Conservation (phyloP, 192 early-diverging fungal genomes). For the Umbelopsis isabellina region DNA sequence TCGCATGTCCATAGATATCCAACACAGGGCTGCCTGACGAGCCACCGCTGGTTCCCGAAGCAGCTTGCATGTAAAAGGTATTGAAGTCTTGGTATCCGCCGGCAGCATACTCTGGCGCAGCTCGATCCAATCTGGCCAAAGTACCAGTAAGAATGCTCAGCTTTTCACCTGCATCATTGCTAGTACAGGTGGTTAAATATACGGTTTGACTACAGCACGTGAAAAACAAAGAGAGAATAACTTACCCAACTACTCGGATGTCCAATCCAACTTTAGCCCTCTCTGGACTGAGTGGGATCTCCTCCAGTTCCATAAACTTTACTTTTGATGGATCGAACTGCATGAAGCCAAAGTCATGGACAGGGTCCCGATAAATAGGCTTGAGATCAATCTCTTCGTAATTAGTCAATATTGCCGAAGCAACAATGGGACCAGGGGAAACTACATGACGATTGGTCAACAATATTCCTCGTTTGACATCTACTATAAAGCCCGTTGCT, state of each 20-base stretch:
- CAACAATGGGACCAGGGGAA: constrained; percentile 69
- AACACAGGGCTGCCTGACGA: constrained; percentile 80
- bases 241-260: constrained; percentile 71
- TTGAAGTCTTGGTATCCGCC: constrained; percentile 78
- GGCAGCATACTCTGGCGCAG: constrained; percentile 66
- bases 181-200: neutral
- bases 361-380: constrained; percentile 78
- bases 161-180: constrained; percentile 79
- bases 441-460: constrained; percentile 82
- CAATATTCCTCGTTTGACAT: constrained; percentile 71
- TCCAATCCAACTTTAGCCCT: constrained; percentile 72
- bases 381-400: constrained; percentile 74
- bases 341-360: constrained; percentile 85
- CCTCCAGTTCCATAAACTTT: constrained; percentile 62
- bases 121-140: constrained; percentile 72
- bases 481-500: constrained; percentile 81
- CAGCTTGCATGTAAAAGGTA: constrained; percentile 81
- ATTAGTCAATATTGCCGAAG: constrained; percentile 71
- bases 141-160: constrained; percentile 74
- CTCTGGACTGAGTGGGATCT: constrained; percentile 69
- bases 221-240: neutral
- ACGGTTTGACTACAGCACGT: neutral
- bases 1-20: constrained; percentile 70
- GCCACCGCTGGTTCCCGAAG: constrained; percentile 75
- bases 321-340: constrained; percentile 69